Evolutionary conservation across 169 alveolate species (phyloP).

Genomic region (Amoebophrya sp.): DNA sequence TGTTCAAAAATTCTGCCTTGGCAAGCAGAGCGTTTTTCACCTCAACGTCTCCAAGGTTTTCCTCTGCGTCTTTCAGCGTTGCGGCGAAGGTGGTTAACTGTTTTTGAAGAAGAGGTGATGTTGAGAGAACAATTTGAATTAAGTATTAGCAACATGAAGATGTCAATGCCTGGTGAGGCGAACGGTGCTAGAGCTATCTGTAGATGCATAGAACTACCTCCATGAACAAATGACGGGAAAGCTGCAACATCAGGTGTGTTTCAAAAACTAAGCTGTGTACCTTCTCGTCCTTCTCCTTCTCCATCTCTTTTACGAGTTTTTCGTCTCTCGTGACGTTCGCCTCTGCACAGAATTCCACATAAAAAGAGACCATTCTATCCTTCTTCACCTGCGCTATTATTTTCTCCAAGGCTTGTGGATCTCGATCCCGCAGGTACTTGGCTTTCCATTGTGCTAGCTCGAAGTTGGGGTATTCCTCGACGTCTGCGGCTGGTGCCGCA

Average conservation of each 20-base stretch:
- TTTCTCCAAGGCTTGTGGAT: background rate
- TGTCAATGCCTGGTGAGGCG: background rate
- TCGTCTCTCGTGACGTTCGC: background rate
- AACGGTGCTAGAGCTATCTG: background rate
- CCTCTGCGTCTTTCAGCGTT: background rate
- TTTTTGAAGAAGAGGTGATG: background rate
- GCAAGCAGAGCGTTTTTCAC: background rate
- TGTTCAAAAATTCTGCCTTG: background rate
- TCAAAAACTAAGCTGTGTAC: background rate
- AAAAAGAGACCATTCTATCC: background rate
- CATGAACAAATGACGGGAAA: background rate
- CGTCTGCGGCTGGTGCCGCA: background rate
- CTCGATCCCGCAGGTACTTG: background rate
- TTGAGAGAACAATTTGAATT: background rate
- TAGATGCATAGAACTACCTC: background rate
- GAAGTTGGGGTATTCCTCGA: background rate
- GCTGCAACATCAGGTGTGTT: background rate
- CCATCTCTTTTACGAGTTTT: background rate
- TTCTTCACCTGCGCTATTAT: background rate
- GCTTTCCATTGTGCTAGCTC: background rate
- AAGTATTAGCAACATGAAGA: background rate
- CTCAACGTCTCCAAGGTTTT: conserved; percentile 1
- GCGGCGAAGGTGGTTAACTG: background rate
- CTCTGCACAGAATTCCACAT: background rate
- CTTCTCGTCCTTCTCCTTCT: background rate